Percentiles rank a stretch among this genome's conserved stretches.
Evolutionary conservation across 1,284 basidiomycete genomes (phyloP).

Genomic region (Rhodotorula sp.): DNA sequence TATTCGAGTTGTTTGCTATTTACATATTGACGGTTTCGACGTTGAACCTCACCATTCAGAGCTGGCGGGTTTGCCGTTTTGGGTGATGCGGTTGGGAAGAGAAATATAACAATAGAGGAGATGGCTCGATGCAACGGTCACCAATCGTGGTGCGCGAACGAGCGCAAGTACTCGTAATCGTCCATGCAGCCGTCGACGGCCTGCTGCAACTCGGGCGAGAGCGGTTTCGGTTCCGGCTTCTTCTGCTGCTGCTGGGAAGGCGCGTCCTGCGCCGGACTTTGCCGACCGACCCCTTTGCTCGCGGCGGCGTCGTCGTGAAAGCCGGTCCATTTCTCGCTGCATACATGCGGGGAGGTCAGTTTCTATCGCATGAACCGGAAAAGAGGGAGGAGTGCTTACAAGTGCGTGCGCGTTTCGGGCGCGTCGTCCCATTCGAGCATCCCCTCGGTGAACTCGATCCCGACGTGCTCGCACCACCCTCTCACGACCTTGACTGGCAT

Average conservation of each 20-base stretch:
- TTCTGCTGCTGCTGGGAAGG: conserved; percentile 15
- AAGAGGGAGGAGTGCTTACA: conserved; percentile 16
- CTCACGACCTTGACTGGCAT: conserved; percentile 37
- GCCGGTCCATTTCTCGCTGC: conserved; percentile 38
- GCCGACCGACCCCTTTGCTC: conserved; percentile 24
- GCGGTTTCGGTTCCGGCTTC: conserved; percentile 14
- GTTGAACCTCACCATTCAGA: too few species aligned
- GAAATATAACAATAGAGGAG: not conserved
- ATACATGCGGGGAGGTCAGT: too few species aligned
- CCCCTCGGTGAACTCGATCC: conserved; percentile 34
- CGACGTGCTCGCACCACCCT: conserved; percentile 40
- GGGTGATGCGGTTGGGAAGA: not conserved
- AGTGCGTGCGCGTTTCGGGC: conserved; percentile 36
- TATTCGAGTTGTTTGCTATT: not conserved
- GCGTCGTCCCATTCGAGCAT: conserved; percentile 45
- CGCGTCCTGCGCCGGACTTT: conserved; percentile 4
- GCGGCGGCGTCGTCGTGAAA: conserved; percentile 30
- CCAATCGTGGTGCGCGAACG: conserved; percentile 19
- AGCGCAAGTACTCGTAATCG: conserved; percentile 42
- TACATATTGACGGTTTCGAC: not conserved
- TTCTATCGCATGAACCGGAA: too few species aligned
- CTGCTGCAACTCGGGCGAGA: conserved; percentile 36
- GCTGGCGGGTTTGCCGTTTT: not conserved
- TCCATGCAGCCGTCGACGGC: conserved; percentile 38
- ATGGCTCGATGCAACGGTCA: not conserved